These are phyloP conservation scores for Picea abies DNA, from an alignment of 83 land plant genomes.

Conservation along the genomic window DNA sequence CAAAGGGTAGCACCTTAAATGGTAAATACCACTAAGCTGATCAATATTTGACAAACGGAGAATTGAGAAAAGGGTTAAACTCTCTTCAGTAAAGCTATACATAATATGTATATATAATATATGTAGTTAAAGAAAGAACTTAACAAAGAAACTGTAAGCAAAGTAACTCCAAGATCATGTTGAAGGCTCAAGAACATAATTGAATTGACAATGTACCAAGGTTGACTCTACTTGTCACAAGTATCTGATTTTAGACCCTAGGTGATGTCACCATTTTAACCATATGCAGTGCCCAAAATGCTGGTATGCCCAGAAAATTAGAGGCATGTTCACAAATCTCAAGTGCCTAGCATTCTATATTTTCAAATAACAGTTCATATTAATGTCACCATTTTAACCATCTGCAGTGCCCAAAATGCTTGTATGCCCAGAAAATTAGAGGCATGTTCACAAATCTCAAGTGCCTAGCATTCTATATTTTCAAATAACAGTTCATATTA, in stretches of 20 bases:
- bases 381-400: not conserved
- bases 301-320: not conserved
- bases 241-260: not conserved
- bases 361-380: not conserved
- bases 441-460: not conserved
- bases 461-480: not conserved
- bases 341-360: not conserved
- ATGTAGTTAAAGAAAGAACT: not conserved
- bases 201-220: not conserved
- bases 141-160: not conserved
- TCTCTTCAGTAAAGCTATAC: not conserved
- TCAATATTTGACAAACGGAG: not conserved
- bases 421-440: not conserved
- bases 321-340: not conserved
- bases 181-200: not conserved
- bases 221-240: not conserved
- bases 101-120: not conserved
- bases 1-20: not conserved
- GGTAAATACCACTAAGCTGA: slow-evolving; percentile 3
- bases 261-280: not conserved
- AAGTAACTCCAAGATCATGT: not conserved
- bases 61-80: not conserved
- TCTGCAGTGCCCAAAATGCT: not conserved
- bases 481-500: not conserved
- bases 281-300: not conserved